These are phyloP conservation scores for Oehlia diaphana DNA, from an alignment of 192 early-diverging fungal genomes.

Conservation along the genomic window DNA sequence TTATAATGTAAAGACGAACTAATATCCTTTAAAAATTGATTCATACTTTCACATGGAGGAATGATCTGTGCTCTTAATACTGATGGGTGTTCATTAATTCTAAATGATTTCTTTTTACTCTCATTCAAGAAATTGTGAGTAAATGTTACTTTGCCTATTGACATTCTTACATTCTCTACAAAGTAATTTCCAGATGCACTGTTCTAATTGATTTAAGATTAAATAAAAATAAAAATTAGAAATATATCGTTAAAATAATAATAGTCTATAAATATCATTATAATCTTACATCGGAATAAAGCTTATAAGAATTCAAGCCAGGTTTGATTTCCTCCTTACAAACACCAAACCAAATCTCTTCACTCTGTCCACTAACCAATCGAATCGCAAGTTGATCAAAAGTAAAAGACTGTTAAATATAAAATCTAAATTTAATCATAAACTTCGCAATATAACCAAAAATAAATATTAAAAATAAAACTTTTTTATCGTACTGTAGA, in stretches of 20 bases:
- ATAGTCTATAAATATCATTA: not conserved
- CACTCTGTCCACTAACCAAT: conserved; percentile 53
- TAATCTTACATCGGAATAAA: conserved; percentile 50
- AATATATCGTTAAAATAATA: not conserved
- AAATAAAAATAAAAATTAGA: not conserved
- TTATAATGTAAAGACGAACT: not conserved
- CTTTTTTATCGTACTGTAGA: conserved; percentile 46
- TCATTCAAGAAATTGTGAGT: conserved; percentile 52
- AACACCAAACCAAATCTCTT: conserved; percentile 52
- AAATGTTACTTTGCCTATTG: conserved; percentile 61
- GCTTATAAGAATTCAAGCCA: conserved; percentile 49
- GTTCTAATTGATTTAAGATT: conserved; percentile 33
- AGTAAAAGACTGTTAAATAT: conserved; percentile 36
- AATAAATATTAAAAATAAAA: too few species aligned
- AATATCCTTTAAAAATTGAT: conserved; percentile 13
- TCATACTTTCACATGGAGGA: conserved; percentile 36
- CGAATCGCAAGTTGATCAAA: conserved; percentile 48
- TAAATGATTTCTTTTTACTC: conserved; percentile 48
- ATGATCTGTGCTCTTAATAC: conserved; percentile 39
- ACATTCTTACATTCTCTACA: conserved; percentile 51
- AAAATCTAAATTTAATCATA: not conserved
- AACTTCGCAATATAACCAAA: not conserved
- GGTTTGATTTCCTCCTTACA: conserved; percentile 47
- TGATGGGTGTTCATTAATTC: conserved; percentile 48
- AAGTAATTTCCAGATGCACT: conserved; percentile 64